These are phyloP conservation scores for Pseudogymnoascus pannorum DNA, from an alignment of 2,329 filamentous ascomycete species.

Conservation along the genomic window DNA sequence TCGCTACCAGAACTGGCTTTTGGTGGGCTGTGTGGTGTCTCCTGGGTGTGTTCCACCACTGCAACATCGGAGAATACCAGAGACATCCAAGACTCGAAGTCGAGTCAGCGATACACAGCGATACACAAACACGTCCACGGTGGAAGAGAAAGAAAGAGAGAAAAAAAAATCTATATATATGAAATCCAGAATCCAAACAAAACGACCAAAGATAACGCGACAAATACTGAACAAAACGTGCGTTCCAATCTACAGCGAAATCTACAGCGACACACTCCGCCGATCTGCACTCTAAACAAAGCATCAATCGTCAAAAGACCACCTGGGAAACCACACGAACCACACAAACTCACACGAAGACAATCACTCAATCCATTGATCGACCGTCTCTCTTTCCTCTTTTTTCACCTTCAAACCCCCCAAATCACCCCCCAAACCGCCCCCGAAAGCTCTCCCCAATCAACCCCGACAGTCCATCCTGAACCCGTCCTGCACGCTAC, in stretches of 20 bases:
- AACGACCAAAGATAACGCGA: not conserved
- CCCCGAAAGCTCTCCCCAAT: not conserved
- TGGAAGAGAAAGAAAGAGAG: not conserved
- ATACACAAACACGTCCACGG: not conserved
- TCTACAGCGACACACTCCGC: not conserved
- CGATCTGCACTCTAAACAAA: not conserved
- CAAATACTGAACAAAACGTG: not conserved
- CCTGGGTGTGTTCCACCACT: constrained; percentile 1
- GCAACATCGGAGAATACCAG: not conserved
- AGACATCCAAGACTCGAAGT: not conserved
- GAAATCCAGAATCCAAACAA: not conserved
- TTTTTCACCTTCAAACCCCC: not conserved
- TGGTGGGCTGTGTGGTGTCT: not conserved
- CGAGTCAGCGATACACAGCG: constrained; percentile 5
- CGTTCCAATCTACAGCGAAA: not conserved
- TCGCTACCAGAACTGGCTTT: not conserved
- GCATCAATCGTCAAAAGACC: not conserved
- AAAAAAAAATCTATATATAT: too few relatives aligned
- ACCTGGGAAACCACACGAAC: not conserved
- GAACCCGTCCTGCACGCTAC: not conserved
- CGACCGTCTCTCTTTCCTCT: not conserved
- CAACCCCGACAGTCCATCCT: not conserved
- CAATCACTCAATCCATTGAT: not conserved
- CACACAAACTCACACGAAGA: not conserved
- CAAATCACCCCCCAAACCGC: not conserved